phyloP scores from a whole-genome alignment of 257 asterid genomes.

The Dorcoceras hygrometricum region DNA sequence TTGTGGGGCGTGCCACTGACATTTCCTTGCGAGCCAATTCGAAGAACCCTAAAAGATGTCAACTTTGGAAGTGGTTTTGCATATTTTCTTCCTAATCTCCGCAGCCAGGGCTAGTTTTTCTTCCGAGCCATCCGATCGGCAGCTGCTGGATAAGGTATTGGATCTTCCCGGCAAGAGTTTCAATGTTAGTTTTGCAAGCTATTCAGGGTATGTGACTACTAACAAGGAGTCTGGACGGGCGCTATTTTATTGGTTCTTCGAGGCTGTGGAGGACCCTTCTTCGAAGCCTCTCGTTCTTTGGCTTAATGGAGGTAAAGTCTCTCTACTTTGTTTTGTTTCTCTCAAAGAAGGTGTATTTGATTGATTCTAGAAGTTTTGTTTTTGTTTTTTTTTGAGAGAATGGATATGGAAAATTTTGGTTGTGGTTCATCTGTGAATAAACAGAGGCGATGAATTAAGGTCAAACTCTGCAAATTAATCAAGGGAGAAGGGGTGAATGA shows the following conservation, averaged over 20 bases:
- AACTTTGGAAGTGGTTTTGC: conserved; percentile 40
- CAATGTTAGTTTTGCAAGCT: conserved; percentile 69
- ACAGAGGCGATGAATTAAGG: no score
- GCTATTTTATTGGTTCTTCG: conserved; percentile 91
- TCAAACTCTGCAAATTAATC: no score
- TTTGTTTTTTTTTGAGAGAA: no score
- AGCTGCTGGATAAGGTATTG: conserved; percentile 51
- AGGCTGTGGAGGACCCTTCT: conserved; percentile 78
- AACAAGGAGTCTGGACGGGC: conserved; percentile 64
- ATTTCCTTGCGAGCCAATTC: not conserved
- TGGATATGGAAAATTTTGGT: not conserved
- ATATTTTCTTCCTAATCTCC: conserved; percentile 30
- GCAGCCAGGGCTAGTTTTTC: conserved; percentile 15
- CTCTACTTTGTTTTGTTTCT: not conserved
- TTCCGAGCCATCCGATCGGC: conserved; percentile 38
- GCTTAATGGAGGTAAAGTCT: conserved; percentile 86
- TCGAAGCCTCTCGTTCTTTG: conserved; percentile 92
- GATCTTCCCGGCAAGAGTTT: conserved; percentile 79
- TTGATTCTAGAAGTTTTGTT: no score
- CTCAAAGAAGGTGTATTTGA: not conserved
- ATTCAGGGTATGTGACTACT: conserved; percentile 76
- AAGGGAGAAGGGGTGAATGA: not conserved
- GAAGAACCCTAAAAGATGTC: conserved; percentile 51
- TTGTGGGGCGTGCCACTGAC: conserved; percentile 17
- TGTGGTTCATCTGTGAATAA: not conserved